Percentiles rank a stretch among this genome's conserved stretches.
phyloP scores from a whole-genome alignment of 345 rosid species.

The Syzygium aqueum region DNA sequence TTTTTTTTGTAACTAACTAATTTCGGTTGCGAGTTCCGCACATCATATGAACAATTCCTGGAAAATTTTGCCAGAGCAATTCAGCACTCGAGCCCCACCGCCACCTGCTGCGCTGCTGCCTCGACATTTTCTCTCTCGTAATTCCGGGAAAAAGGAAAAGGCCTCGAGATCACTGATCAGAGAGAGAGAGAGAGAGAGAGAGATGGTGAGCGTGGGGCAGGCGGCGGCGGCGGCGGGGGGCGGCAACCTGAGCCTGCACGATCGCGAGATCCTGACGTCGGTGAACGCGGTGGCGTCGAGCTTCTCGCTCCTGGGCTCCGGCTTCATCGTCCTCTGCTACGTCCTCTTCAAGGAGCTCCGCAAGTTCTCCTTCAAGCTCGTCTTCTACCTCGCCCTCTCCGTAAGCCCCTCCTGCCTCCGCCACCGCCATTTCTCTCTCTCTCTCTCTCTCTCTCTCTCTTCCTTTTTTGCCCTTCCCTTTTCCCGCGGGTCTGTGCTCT shows the following conservation, averaged over 20 bases:
- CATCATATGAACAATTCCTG: neutral
- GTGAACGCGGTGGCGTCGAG: slow-evolving; percentile 69
- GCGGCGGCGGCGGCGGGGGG: slow-evolving; percentile 6
- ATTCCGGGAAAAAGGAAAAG: neutral
- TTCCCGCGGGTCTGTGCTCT: neutral
- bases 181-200: neutral
- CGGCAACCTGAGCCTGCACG: slow-evolving; percentile 38
- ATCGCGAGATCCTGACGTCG: slow-evolving; percentile 48
- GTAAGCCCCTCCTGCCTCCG: slow-evolving; percentile 21
- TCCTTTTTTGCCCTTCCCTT: neutral
- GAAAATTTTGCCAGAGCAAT: neutral
- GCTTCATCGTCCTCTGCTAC: slow-evolving; percentile 89
- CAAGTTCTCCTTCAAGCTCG: slow-evolving; percentile 97
- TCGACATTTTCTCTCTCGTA: neutral
- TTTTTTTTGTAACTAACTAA: neutral
- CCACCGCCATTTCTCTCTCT: neutral
- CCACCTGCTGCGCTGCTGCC: neutral
- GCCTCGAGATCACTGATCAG: neutral
- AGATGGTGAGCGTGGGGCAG: neutral
- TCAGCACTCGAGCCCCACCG: neutral
- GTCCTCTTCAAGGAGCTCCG: slow-evolving; percentile 86
- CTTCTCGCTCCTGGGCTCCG: slow-evolving; percentile 76
- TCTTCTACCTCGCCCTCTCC: slow-evolving; percentile 88
- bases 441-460: no score
- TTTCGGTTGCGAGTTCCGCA: neutral